A percentile compares a stretch with the other conserved stretches of the same genome.
phyloP scores from a whole-genome alignment of 805 yeast species.

The Metschnikowia proteae region DNA sequence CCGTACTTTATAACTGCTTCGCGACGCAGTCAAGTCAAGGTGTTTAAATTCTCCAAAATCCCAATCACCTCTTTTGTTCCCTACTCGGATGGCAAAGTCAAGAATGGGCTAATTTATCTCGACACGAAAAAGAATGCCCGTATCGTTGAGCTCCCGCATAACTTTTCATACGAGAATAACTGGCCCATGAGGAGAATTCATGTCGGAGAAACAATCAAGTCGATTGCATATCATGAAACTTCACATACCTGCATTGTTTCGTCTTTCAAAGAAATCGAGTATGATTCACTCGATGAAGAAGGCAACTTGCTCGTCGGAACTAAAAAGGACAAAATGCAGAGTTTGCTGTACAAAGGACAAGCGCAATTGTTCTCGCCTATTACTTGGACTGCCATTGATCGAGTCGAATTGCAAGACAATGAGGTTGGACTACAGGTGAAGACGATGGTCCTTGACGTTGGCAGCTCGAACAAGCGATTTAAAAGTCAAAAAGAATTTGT shows the following conservation, averaged over 20 bases:
- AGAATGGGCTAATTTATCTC: constrained; percentile 61
- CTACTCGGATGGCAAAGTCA: constrained; percentile 38
- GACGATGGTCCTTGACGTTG: constrained; percentile 48
- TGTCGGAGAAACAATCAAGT: constrained; percentile 60
- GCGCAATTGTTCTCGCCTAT: constrained; percentile 67
- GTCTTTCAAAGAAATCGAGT: constrained; percentile 55
- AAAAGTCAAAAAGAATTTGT: constrained; percentile 60
- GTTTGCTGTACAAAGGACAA: constrained; percentile 55
- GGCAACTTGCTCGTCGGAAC: constrained; percentile 59
- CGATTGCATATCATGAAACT: constrained; percentile 64
- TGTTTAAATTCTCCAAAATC: constrained; percentile 61
- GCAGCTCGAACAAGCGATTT: constrained; percentile 38
- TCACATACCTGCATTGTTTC: constrained; percentile 63
- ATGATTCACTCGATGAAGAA: constrained; percentile 70
- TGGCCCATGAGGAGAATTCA: constrained; percentile 53
- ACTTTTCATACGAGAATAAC: constrained; percentile 53
- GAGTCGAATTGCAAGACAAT: constrained; percentile 59
- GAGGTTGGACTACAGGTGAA: constrained; percentile 60
- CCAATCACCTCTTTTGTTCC: constrained; percentile 66
- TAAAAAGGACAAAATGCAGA: constrained; percentile 48
- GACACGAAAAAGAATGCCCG: constrained; percentile 70
- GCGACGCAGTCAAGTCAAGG: constrained; percentile 57
- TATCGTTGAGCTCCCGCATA: constrained; percentile 46
- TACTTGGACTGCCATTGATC: constrained; percentile 75
- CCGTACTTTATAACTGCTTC: constrained; percentile 69